These are phyloP conservation scores for Usnea hakonensis DNA, from an alignment of 495 filamentous ascomycete species.

Conservation along the genomic window DNA sequence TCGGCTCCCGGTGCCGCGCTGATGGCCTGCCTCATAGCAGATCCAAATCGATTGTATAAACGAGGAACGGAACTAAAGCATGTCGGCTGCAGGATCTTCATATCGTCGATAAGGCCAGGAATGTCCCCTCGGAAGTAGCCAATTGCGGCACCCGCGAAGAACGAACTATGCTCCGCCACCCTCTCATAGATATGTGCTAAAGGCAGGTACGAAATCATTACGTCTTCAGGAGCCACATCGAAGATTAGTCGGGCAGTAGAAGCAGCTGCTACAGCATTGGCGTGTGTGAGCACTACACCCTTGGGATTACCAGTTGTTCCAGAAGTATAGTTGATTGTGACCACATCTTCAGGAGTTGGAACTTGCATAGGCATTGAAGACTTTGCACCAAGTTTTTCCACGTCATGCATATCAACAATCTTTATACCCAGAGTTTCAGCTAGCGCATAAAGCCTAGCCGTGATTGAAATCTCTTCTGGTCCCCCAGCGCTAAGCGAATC, in stretches of 20 bases:
- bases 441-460: conserved; percentile 61
- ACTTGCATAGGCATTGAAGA: conserved; percentile 55
- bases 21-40: conserved; percentile 67
- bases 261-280: conserved; percentile 67
- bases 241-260: conserved; percentile 47
- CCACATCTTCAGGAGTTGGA: conserved; percentile 67
- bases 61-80: conserved; percentile 83
- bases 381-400: conserved; percentile 66
- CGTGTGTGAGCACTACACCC: conserved; percentile 81
- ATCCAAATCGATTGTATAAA: conserved; percentile 82
- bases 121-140: conserved; percentile 97
- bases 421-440: conserved; percentile 63
- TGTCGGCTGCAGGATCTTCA: conserved; percentile 83
- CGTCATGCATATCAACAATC: conserved; percentile 67
- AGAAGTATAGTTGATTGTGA: conserved; percentile 97
- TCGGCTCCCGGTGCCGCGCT: conserved; percentile 71
- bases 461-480: conserved; percentile 67
- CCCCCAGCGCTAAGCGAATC: conserved; percentile 82
- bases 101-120: conserved; percentile 74
- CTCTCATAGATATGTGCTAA: conserved; percentile 92
- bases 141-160: conserved; percentile 67
- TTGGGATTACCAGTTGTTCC: conserved; percentile 94
- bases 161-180: conserved; percentile 64
- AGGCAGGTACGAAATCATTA: conserved; percentile 78
- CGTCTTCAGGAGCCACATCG: conserved; percentile 44